phyloP scores from a whole-genome alignment of 495 filamentous ascomycete genomes.

The Neurospora sp. region DNA sequence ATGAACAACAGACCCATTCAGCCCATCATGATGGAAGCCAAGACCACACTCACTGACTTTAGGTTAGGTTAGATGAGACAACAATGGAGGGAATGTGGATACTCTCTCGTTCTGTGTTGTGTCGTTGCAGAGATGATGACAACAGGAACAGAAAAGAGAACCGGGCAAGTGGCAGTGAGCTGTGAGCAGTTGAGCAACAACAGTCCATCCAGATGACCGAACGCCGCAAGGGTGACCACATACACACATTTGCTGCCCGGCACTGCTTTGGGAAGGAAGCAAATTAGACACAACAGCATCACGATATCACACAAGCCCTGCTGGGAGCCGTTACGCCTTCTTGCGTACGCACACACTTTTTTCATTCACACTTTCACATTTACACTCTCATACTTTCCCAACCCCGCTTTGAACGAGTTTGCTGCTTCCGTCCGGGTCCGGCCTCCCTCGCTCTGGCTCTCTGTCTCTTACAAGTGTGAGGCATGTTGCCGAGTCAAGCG shows the following conservation, averaged over 20 bases:
- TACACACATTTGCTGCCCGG: not conserved
- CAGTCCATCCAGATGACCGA: not conserved
- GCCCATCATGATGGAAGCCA: not conserved
- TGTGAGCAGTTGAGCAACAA: conserved; percentile 4
- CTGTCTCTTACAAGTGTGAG: not conserved
- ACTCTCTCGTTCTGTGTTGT: not conserved
- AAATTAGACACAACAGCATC: conserved; percentile 9
- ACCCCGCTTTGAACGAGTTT: not conserved
- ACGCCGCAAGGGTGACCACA: conserved; percentile 1
- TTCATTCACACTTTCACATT: not conserved
- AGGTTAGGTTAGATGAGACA: not conserved
- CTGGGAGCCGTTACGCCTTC: conserved; percentile 7
- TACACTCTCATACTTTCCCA: not conserved
- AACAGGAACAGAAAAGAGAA: conserved; percentile 2
- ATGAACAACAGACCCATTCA: not conserved
- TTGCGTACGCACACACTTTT: not conserved
- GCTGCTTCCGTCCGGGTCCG: not conserved
- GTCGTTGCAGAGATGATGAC: not conserved
- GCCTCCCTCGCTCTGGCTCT: not conserved
- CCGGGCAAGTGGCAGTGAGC: not conserved
- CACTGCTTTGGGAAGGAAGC: not conserved
- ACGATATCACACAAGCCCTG: conserved; percentile 13
- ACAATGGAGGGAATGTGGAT: not conserved
- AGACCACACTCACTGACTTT: not conserved
- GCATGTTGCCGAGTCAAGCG: not conserved